A percentile compares a stretch with the other conserved stretches of the same genome.
Conservation (phyloP, 306 rosid genomes). For the Quercus suber region DNA sequence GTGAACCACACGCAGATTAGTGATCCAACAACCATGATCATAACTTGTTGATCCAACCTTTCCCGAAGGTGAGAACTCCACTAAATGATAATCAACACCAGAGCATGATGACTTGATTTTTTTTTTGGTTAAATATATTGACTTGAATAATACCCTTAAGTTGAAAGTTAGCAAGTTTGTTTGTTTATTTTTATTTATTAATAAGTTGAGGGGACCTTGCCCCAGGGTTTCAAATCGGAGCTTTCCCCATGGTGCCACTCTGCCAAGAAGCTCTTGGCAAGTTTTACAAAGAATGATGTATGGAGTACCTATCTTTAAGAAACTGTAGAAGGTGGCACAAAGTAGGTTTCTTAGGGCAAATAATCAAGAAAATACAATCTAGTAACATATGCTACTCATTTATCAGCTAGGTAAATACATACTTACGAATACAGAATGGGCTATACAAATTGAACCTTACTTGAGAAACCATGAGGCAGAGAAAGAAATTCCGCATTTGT, state of each 20-base stretch:
- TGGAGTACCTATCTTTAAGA: not conserved
- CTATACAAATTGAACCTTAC: slow-evolving; percentile 34
- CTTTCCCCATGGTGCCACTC: too few relatives aligned
- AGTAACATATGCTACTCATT: not conserved
- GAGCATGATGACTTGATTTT: not conserved
- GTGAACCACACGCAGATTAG: not conserved
- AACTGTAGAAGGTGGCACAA: not conserved
- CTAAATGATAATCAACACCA: not conserved
- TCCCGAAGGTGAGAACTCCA: not conserved
- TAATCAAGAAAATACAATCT: not conserved
- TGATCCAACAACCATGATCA: not conserved
- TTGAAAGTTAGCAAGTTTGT: not conserved
- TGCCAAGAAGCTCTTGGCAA: too few relatives aligned
- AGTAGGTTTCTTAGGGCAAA: not conserved
- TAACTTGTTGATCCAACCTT: not conserved
- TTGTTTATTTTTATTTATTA: too few relatives aligned
- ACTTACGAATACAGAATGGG: not conserved
- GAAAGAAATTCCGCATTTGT: slow-evolving; percentile 86
- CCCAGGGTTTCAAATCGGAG: too few relatives aligned
- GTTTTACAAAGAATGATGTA: not conserved
- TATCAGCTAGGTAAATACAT: not conserved
- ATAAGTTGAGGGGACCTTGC: too few relatives aligned
- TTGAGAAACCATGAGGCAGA: slow-evolving; percentile 93
- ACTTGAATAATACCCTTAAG: not conserved
- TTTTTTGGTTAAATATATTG: too few relatives aligned